Base-by-base conservation (phyloP, 2,329 filamentous ascomycete genomes). In the Bipolaris bicolor region DNA sequence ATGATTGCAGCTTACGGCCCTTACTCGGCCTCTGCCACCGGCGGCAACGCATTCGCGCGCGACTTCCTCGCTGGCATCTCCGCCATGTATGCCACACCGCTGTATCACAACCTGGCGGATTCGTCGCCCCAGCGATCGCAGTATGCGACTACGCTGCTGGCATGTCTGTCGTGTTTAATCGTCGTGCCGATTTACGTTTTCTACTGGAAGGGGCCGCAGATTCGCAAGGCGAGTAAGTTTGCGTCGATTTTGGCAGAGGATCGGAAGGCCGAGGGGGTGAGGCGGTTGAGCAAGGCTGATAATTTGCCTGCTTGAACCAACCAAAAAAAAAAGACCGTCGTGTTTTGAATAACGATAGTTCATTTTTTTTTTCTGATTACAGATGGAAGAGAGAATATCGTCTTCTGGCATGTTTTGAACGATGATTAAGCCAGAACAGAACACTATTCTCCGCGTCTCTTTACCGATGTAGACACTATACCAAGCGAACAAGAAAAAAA, bases 1-100 rank as follows among this genome's bases (percentile, higher is more conserved):
- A 90, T 90, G 86, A 83, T 90, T n/a, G 86, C 85, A 44, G 86
- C 88, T 0, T 89, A 91, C 65, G 89, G 89, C 0, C 85, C 86
- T 0, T 91, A 90, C 72, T 86, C 88, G 1, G 88, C 89, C 1
- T 91, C 88, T 0, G 89, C 89, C 0, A 91, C 89, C 0, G 89
- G 89, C 37, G 89, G 89, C 10, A 92, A 92, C 58, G 89, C 88
- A 1, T 91, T 88, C 78, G 83, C 88, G 2, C 82, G 89, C 63
- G 89, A 92, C 69, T 88, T 92, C 73, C 78, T 91, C 0, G 89
- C 89, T 1, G 89, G 89, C 72, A 80, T 90, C 4, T 83, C 90
- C 1, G 89, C 88, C 0, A 81, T 90, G 57, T 87, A 86, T 7
- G 86, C 88, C 0, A 83, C 83, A 0, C 88, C 88, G 0, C 75